Base-by-base conservation (phyloP, 192 early-diverging fungal genomes). In the Backusella tuberculispora region DNA sequence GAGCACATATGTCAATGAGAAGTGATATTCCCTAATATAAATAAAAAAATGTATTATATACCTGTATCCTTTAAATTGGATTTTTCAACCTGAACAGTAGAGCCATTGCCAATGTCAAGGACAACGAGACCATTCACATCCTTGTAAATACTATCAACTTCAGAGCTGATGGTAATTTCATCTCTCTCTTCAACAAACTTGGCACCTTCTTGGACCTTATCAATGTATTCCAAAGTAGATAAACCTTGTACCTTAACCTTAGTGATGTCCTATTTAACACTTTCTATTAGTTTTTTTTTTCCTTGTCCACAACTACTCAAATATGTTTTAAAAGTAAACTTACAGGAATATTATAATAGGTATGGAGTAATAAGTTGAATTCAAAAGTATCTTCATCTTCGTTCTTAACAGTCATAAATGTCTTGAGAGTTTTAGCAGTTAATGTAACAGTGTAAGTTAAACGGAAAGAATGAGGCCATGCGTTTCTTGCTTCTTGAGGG, bases 351-450 rank as follows among this genome's bases (percentile, higher is more conserved):
- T 81, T 76, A 72, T 96, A 91, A 81, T 99, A 99, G 15, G 96
- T 96, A 81, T 99, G 97, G 75, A 98, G 83, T n/a, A 99, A 88
- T 37, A 91, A 81, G 19, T 95, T 96, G 77, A 99, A 97, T 66
- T 88, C 85, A 70, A 95, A 96, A 26, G 87, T 73, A 47, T 79
- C 75, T 29, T 74, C 75, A 44, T 92, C 95, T 40, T 89, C 81
- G 82, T 99, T 99, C 73, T 92, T 90, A 21, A 92, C 89, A 69
- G 73, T 79, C 50, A 98, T 78, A 10, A 85, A 78, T n/a, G 94
- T 95, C 34, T 83, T 90, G 56, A 98, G 80, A 12, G 90, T 90
- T 64, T 85, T 83, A 1, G 85, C 89, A 1, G 88, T 88, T 63
- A 99, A 80, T 46, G 90, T 91, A 50, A 99, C 92, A 1, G 92